Evolutionary conservation across 2,329 filamentous ascomycete species (phyloP), one percentile per base, ranked within the genome.

Genomic region (Didymosphaeria variabile): DNA sequence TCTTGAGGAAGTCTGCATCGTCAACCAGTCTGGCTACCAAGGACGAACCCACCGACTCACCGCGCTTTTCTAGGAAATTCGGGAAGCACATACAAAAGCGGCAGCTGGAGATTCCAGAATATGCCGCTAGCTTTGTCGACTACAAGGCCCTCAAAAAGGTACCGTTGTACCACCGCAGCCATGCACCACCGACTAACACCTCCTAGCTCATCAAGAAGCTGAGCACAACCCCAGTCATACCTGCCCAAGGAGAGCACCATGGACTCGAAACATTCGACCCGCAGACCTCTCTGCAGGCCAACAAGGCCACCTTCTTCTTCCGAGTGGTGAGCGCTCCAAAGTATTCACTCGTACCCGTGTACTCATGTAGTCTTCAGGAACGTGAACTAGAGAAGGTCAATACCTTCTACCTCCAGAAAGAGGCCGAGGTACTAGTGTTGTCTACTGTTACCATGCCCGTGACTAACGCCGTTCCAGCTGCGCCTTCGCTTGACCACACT

Each of bases 121-220:
- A 99, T 90, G 94, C 95, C 64, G 93, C 94, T 67, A 97, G 94
- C 81, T 99, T 99, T 78, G 94, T 98, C 72, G 97, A 99, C 82
- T 99, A 99, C 85, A 99, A 99, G 83, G 94, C 93, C 62, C 85
- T 99, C 71, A 99, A 99, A 82, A 98, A 98, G 92, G 95, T 97
- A 77, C 65, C 81, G 58, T 44, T 21, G 47, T 51, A 46, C 57
- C 51, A 55, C 50, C 23, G 32, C 45, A 36, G 42, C 38, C 21
- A 58, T 36, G 47, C 26, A 32, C 26, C 38, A n/a, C 23, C 36
- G 34, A 45, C 68, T 59, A 67, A 66, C 65, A 23, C 49, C 44
- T 42, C 61, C 73, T 81, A 98, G 94, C 92, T 98, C 82, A 99
- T 98, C 84, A 98, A 98, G 81, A 95, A 95, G 82, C 89, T 98